Evolutionary conservation across 768 basidiomycete species (phyloP), one percentile per base, ranked within the genome.

Genomic region (Leccinum truebloodii): DNA sequence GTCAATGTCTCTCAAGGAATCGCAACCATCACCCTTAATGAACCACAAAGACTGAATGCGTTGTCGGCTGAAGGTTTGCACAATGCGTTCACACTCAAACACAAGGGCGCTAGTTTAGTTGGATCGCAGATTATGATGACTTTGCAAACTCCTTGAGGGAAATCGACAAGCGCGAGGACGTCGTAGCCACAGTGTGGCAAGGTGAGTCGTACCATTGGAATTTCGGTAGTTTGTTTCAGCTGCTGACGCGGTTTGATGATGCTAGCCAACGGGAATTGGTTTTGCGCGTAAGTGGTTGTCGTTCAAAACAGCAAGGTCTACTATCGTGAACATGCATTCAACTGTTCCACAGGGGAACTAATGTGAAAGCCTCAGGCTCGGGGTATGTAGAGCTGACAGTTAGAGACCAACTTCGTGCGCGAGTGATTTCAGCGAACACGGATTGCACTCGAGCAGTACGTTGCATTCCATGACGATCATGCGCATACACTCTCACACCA

Each of bases 151-250:
- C 81, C 9, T 65, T 90, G 60, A 76, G 86, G 63, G 80, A 80
- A 9, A 80, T 89, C 24, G 84, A 89, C 72, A 69, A 78, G 58
- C 79, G 82, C 35, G 79, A 81, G 1, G 87, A 89, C 64, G 86
- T 89, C 6, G 59, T 86, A 26, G 82, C 83, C 26, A 90, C 88
- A 1, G 74, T 90, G 9, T 84, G 86, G 83, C 88, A 88, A 78
- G 88, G 87, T 82, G 60, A 54, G 63, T 57, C 34, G 6, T 34
- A 10, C 20, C 28, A 14, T 30, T 35, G 20, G 26, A 48, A 16
- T 28, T 13, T 32, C 48, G 28, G 14, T 48, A 18, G 12, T 16
- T 22, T 37, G 12, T 37, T 37, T n/a, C 35, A 20, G 6, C 46
- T 56, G 4, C 52, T 55, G 49, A 55, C 14, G 2, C 48, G 30